These are phyloP conservation scores for Fonsecaea monophora DNA, from an alignment of 2,329 filamentous ascomycete genomes.

Conservation along the genomic window DNA sequence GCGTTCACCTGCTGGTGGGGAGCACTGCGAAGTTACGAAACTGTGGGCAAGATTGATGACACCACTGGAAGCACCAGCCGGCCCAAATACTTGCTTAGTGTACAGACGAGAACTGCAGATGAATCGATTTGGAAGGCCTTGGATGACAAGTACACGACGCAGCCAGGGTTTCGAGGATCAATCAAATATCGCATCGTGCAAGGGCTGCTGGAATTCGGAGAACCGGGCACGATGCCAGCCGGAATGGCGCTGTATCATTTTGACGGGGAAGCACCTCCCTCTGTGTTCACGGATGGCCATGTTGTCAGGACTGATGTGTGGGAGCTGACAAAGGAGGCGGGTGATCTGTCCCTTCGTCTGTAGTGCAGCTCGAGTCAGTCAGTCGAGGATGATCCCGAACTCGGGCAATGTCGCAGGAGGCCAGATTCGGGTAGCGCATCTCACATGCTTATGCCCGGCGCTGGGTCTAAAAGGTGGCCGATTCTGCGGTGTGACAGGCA, in stretches of 20 bases:
- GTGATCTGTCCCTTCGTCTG: conserved; percentile 18
- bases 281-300: background rate
- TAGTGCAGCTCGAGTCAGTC: conserved; percentile 6
- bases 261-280: conserved; percentile 16
- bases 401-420: background rate
- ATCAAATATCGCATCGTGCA: conserved; percentile 24
- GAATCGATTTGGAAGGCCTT: conserved; percentile 13
- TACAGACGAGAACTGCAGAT: conserved; percentile 19
- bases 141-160: conserved; percentile 18
- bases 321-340: conserved; percentile 17
- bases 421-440: background rate
- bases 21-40: conserved; percentile 26
- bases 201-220: conserved; percentile 26
- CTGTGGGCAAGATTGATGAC: conserved; percentile 9
- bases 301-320: conserved; percentile 22
- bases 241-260: conserved; percentile 23
- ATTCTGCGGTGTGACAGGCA: background rate
- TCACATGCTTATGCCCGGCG: background rate
- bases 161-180: conserved; percentile 21
- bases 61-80: background rate
- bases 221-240: conserved; percentile 17
- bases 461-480: background rate
- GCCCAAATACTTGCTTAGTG: conserved; percentile 25
- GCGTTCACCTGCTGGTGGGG: conserved; percentile 27
- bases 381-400: background rate